These are phyloP conservation scores for Rhodotorula sp. DNA, from an alignment of 1,284 basidiomycete species.

Conservation along the genomic window DNA sequence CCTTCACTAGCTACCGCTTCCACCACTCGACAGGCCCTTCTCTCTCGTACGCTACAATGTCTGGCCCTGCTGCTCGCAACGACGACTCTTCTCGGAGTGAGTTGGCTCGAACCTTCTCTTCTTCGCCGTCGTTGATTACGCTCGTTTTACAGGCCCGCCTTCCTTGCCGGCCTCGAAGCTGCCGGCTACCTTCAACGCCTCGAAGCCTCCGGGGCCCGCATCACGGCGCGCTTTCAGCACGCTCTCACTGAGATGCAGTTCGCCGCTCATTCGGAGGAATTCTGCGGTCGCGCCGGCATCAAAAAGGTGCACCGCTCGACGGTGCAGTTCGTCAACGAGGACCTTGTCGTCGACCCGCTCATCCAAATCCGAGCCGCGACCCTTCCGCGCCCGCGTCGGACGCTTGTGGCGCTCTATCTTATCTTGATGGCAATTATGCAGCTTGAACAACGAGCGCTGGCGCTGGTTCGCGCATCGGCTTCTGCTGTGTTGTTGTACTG, in stretches of 20 bases:
- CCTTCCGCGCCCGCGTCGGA: conserved; percentile 19
- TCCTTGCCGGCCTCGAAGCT: conserved; percentile 32
- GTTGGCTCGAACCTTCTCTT: not conserved
- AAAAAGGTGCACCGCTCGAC: conserved; percentile 33
- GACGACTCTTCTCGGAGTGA: conserved; percentile 13
- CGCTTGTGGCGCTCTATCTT: too few species aligned
- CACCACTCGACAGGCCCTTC: not conserved
- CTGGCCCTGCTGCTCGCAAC: not conserved
- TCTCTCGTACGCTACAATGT: too few species aligned
- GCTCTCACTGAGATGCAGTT: conserved; percentile 32
- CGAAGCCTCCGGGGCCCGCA: conserved; percentile 30
- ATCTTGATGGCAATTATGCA: too few species aligned
- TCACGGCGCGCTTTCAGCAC: conserved; percentile 38
- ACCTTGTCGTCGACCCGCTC: conserved; percentile 32
- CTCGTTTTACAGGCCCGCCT: conserved; percentile 9
- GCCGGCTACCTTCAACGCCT: conserved; percentile 37
- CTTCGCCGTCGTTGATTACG: not conserved
- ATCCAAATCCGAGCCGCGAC: conserved; percentile 31
- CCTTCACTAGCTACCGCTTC: not conserved
- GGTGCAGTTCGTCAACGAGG: conserved; percentile 39
- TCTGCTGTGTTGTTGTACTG: too few species aligned
- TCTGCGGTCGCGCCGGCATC: conserved; percentile 29
- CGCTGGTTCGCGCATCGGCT: too few species aligned
- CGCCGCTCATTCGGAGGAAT: conserved; percentile 33
- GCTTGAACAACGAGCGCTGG: too few species aligned